Evolutionary conservation across 768 basidiomycete species (phyloP), one percentile per base, ranked within the genome.

Genomic region (Heimioporus sp.): DNA sequence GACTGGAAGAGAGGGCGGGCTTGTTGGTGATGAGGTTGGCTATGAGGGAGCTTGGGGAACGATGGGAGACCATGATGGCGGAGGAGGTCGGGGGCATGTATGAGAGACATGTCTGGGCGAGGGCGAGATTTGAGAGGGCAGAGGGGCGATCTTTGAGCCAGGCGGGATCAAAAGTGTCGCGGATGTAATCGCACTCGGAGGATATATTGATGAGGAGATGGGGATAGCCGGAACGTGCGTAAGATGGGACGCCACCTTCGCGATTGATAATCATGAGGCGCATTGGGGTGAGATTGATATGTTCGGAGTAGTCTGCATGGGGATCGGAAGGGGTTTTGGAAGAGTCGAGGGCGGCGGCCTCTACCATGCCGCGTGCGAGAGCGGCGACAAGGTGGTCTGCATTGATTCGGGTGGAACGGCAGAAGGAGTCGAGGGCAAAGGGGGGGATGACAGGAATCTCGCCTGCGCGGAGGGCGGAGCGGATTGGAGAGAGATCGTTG

Each of bases 21-120:
- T 94, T 96, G 69, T 99, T 99, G 31, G 96, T 99, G 65, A 99
- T 95, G 24, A 99, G 80, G 71, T 98, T 98, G 42, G 84, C 96
- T 61, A 99, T 98, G 55, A 99, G 82, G 3, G 92, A 92, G 54
- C 91, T 92, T 0, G 94, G 90, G 2, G 94, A 96, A 45, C 94
- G 91, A 73, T 99, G 97, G 13, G 93, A 96, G 44, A 98, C 97
- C 85, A 99, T 90, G 58, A 98, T 78, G 12, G 94, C 97, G 15
- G 94, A 97, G 2, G 96, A 92, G 3, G 90, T 81, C 8, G 88
- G 81, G 2, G 97, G 97, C 90, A 99, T 97, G 69, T 92, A 90
- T 2, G 79, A 74, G 37, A 99, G 79, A 67, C 97, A 99, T 35
- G 83, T 87, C 32, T 83, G 83, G 10, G 97, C 88, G 36, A 99